These are phyloP conservation scores for Aphanomyces astaci DNA, from an alignment of 352 stramenopile species.

Conservation along the genomic window DNA sequence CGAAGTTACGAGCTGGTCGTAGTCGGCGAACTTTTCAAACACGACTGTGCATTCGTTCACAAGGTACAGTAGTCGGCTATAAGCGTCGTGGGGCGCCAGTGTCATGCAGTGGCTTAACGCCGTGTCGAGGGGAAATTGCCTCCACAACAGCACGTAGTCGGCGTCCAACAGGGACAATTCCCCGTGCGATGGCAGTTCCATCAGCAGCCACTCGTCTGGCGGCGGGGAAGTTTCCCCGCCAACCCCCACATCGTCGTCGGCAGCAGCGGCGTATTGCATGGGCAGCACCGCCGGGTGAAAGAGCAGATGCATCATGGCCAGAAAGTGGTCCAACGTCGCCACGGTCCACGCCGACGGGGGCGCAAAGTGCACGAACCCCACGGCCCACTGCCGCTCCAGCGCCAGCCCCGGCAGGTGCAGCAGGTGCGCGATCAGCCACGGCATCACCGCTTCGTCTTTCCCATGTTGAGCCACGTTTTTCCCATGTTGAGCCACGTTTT, in stretches of 20 bases:
- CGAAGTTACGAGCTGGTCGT: constrained; percentile 12
- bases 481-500: no score
- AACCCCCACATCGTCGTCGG: neutral
- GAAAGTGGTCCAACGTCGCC: constrained; percentile 76
- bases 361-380: constrained; percentile 81
- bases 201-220: constrained; percentile 60
- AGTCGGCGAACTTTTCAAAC: constrained; percentile 23
- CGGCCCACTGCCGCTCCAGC: constrained; percentile 70
- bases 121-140: constrained; percentile 54
- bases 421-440: constrained; percentile 75
- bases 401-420: constrained; percentile 78
- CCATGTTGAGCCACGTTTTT: constrained; percentile 31
- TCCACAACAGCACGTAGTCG: constrained; percentile 74
- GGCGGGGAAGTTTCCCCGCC: no score
- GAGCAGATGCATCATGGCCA: constrained; percentile 78
- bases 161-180: constrained; percentile 70
- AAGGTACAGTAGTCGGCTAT: constrained; percentile 15
- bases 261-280: neutral
- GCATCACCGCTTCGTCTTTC: constrained; percentile 65
- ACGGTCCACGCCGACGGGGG: constrained; percentile 65
- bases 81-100: neutral
- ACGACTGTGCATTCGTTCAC: constrained; percentile 22
- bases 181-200: constrained; percentile 31
- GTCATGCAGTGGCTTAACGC: neutral
- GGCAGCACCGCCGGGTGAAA: constrained; percentile 81